Conservation (phyloP, 192 early-diverging fungal genomes). For the Thamnidium elegans region DNA sequence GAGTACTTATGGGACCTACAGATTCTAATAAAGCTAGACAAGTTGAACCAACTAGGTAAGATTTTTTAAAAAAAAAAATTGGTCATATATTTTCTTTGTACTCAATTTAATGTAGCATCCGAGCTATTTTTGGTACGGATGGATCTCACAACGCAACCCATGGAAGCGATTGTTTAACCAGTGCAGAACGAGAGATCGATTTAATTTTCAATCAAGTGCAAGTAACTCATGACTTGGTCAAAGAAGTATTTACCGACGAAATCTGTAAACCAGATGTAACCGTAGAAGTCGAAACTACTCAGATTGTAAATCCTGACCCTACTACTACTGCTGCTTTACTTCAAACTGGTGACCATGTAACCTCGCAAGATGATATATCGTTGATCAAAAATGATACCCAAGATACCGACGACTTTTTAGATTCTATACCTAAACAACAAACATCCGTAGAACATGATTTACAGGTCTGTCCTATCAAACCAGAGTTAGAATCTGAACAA, state of each 20-base stretch:
- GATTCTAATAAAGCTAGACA: slow-evolving; percentile 36
- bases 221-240: neutral
- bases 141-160: slow-evolving; percentile 53
- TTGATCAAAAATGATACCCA: too few species aligned
- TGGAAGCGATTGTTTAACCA: slow-evolving; percentile 45
- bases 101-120: slow-evolving; percentile 31
- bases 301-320: too few species aligned
- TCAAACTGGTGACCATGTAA: too few species aligned
- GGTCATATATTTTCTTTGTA: neutral
- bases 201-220: slow-evolving; percentile 39
- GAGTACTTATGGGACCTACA: slow-evolving; percentile 50
- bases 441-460: too few species aligned
- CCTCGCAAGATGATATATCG: too few species aligned
- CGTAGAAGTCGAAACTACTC: neutral
- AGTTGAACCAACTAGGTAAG: slow-evolving; percentile 40
- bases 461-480: too few species aligned
- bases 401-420: too few species aligned
- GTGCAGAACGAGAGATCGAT: slow-evolving; percentile 44
- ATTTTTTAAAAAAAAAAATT: neutral
- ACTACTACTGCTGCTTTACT: too few species aligned
- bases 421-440: too few species aligned
- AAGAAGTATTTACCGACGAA: neutral
- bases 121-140: slow-evolving; percentile 54
- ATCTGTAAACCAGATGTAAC: neutral
- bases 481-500: too few species aligned